Evolutionary conservation across 1,284 basidiomycete species (phyloP).

Genomic region (Ustilago xerochloae): DNA sequence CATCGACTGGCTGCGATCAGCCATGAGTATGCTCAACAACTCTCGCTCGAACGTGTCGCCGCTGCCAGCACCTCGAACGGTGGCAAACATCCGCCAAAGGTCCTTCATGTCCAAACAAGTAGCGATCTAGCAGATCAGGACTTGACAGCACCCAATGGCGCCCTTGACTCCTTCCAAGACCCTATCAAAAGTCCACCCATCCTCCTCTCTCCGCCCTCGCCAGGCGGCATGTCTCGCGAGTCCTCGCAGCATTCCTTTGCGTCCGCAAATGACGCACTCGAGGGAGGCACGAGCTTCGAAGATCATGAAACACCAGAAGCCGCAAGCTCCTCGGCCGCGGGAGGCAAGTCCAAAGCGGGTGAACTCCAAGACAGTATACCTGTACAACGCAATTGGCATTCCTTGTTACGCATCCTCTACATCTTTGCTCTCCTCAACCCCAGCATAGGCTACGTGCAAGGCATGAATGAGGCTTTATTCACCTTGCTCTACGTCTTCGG

Average conservation of each 20-base stretch:
- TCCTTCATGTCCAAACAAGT: slow-evolving; percentile 30
- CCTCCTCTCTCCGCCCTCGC: slow-evolving; percentile 45
- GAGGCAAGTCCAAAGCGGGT: not conserved
- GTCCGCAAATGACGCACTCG: slow-evolving; percentile 25
- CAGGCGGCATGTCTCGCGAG: slow-evolving; percentile 29
- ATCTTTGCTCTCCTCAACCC: slow-evolving; percentile 65
- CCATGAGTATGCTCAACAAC: slow-evolving; percentile 39
- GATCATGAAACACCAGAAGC: not conserved
- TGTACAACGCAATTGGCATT: slow-evolving; percentile 59
- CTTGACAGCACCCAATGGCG: not conserved
- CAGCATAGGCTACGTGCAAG: slow-evolving; percentile 63
- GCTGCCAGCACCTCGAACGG: slow-evolving; percentile 7
- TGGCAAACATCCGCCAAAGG: slow-evolving; percentile 7
- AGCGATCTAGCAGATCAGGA: not conserved
- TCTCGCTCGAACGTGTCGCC: slow-evolving; percentile 32
- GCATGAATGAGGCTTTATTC: slow-evolving; percentile 65
- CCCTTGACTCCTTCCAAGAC: not conserved
- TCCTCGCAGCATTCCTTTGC: slow-evolving; percentile 43
- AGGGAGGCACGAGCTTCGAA: not conserved
- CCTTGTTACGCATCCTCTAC: slow-evolving; percentile 63
- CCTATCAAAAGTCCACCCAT: slow-evolving; percentile 49
- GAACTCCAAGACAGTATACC: not conserved
- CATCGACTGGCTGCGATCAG: slow-evolving; percentile 47
- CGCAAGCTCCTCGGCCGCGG: too few species aligned
- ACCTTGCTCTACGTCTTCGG: slow-evolving; percentile 59